Evolutionary conservation across 805 yeast genomes (phyloP), one percentile per base, ranked within the genome.

Genomic region (Yamadazyma tumulicola): DNA sequence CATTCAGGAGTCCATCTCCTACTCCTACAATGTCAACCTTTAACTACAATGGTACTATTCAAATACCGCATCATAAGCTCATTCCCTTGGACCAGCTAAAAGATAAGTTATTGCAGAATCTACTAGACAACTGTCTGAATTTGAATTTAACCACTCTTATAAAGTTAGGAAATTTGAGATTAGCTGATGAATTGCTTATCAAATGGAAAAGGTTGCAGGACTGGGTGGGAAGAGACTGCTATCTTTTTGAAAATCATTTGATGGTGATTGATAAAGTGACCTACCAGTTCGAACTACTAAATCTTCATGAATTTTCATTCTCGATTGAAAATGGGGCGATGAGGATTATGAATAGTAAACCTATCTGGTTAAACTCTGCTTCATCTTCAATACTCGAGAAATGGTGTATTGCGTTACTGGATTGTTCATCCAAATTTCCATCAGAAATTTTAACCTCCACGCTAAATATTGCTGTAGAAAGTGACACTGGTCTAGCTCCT

Each of bases 381-480:
- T 41, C 37, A 11, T 46, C 50, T 22, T 46, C 58, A n/a, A 53
- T 67, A 4, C 50, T 67, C 19, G 72, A 67, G 39, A 67, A 67
- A 39, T 67, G 73, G 73, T 69, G 58, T 4, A 63, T 64, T 15
- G 69, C 66, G 2, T 42, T 62, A 8, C 59, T 68, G 2, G 73
- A 67, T 37, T 37, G 39, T 6, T 37, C 35, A 19, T 53, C 56
- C 35, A 26, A 34, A 3, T 59, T 67, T 25, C 73, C 73, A 0
- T 41, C 47, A 3, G 65, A 60, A 15, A 43, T 62, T 13, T 34
- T 67, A 9, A 59, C 72, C 0, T 61, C 69, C 1, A 62, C 69
- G 9, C 9, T 37, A 19, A 19, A 29, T 11, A 15, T 29, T 5
- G n/a, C n/a, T n/a, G n/a, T n/a, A n/a, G n/a, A n/a, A n/a, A n/a